Percentiles rank a stretch among this genome's conserved stretches.
phyloP scores from a whole-genome alignment of 352 stramenopile genomes.

The Phytophthora crassamura region DNA sequence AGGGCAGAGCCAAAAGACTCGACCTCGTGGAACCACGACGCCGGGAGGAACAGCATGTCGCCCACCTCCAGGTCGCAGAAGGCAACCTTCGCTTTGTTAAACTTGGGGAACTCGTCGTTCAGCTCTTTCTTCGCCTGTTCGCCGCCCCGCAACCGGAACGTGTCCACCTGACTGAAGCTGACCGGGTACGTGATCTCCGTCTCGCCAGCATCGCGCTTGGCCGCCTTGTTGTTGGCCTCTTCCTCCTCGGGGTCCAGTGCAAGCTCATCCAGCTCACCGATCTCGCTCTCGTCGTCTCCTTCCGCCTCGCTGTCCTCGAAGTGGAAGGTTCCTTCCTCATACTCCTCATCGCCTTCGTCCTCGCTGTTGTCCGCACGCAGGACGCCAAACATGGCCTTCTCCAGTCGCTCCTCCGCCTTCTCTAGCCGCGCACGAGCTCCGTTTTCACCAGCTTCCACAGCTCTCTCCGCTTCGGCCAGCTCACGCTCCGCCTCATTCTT shows the following conservation, averaged over 20 bases:
- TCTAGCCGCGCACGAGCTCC: conserved; percentile 59
- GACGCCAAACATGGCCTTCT: conserved; percentile 79
- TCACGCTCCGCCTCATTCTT: conserved; percentile 70
- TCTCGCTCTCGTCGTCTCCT: conserved; percentile 52
- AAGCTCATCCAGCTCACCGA: conserved; percentile 58
- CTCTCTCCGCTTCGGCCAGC: conserved; percentile 62
- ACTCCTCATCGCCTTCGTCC: conserved; percentile 49
- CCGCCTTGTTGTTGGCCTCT: conserved; percentile 31
- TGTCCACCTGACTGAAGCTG: conserved; percentile 83
- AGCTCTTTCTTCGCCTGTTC: conserved; percentile 40
- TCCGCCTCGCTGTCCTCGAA: conserved; percentile 74
- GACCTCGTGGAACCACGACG: conserved; percentile 98
- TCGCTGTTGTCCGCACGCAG: conserved; percentile 69
- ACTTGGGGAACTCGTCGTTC: conserved; percentile 65
- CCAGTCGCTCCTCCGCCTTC: conserved; percentile 64
- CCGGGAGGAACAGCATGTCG: conserved; percentile 97
- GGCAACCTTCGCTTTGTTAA: conserved; percentile 58
- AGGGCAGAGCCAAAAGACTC: conserved; percentile 73
- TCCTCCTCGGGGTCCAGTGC: conserved; percentile 51
- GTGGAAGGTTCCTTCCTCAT: conserved; percentile 56
- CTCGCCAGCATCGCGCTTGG: conserved; percentile 43
- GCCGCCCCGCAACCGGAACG: conserved; percentile 42
- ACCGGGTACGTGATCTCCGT: conserved; percentile 71
- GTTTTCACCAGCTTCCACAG: conserved; percentile 50
- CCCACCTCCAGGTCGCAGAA: conserved; percentile 88